phyloP scores from a whole-genome alignment of 176 grass and related monocot genomes.

The sorghum (Sorghum bicolor) region Sorghum_bicolor_NCBIv3 NC_012873.2:1155001-1155500 shows the following conservation, averaged over 20 bases:
- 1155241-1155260: conserved; percentile 43
- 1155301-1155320: no score
- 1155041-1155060: background rate
- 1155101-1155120: conserved; percentile 54
- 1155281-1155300: conserved; percentile 9
- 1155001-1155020: background rate
- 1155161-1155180: conserved; percentile 37
- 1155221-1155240: conserved; percentile 77
- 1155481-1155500: no score
- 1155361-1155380: no score
- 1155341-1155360: no score
- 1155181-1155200: conserved; percentile 52
- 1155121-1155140: conserved; percentile 63
- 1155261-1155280: conserved; percentile 59
- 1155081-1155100: conserved; percentile 59
- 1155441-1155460: no score
- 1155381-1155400: no score
- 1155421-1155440: no score
- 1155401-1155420: no score
- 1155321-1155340: no score
- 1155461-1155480: no score
- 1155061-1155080: background rate
- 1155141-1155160: conserved; percentile 55
- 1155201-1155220: conserved; percentile 60
- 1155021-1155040: background rate